A percentile compares a stretch with the other conserved stretches of the same genome.
phyloP scores from a whole-genome alignment of 768 basidiomycete species.

The Phanerodontia chrysosporium region DNA sequence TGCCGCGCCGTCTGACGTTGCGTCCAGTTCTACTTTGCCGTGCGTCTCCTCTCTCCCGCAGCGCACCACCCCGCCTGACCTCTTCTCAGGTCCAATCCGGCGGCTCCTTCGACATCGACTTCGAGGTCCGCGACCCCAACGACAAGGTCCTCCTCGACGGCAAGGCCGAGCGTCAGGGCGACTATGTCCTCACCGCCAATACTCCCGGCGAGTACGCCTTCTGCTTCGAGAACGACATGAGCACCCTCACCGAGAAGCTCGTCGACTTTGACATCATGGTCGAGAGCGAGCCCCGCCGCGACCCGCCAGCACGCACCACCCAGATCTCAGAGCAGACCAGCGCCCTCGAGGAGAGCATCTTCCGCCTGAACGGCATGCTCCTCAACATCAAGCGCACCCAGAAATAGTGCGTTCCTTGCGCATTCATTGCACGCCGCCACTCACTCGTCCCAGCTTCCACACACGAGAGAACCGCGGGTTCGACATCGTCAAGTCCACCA shows the following conservation, averaged over 20 bases:
- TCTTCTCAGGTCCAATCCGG: slow-evolving; percentile 83
- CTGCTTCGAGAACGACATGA: slow-evolving; percentile 98
- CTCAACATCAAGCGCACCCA: slow-evolving; percentile 90
- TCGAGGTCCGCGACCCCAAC: slow-evolving; percentile 86
- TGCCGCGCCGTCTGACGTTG: background rate
- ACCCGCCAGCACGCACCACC: slow-evolving; percentile 82
- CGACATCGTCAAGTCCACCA: slow-evolving; percentile 85
- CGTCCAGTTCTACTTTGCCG: slow-evolving; percentile 97
- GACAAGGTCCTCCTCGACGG: slow-evolving; percentile 88
- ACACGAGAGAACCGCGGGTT: slow-evolving; percentile 94
- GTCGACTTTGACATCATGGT: slow-evolving; percentile 98
- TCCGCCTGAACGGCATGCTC: slow-evolving; percentile 82
- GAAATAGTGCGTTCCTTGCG: slow-evolving; percentile 76
- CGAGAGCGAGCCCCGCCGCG: slow-evolving; percentile 91
- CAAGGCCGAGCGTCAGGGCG: slow-evolving; percentile 86
- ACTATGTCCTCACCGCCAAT: slow-evolving; percentile 96
- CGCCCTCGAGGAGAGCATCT: slow-evolving; percentile 92
- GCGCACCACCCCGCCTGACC: background rate
- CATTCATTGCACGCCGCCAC: background rate
- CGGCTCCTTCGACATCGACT: slow-evolving; percentile 95
- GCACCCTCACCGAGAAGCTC: slow-evolving; percentile 88
- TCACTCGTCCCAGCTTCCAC: slow-evolving; percentile 62
- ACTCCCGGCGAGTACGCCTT: slow-evolving; percentile 87
- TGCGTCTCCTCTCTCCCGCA: slow-evolving; percentile 33
- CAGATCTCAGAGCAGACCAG: slow-evolving; percentile 92